phyloP scores from a whole-genome alignment of 495 filamentous ascomycete genomes.

The Neurospora sp. region DNA sequence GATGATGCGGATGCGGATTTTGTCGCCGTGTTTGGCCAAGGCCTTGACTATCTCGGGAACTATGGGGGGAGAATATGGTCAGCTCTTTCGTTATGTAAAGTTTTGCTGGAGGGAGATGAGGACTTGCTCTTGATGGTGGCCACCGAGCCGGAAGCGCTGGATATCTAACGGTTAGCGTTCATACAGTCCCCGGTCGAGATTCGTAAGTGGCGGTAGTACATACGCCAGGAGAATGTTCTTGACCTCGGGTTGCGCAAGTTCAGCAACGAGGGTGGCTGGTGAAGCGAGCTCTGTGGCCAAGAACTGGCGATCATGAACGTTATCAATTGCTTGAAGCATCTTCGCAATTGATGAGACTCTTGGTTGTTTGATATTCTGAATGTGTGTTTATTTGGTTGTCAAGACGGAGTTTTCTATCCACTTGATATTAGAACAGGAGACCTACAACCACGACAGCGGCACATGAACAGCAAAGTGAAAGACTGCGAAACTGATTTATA shows the following conservation, averaged over 20 bases:
- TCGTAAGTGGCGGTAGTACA: not conserved
- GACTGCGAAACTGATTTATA: not conserved
- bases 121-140: slow-evolving; percentile 66
- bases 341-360: not conserved
- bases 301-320: not conserved
- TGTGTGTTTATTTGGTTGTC: not conserved
- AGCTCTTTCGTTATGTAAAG: not conserved
- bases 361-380: not conserved
- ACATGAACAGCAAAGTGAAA: not conserved
- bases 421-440: not conserved
- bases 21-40: slow-evolving; percentile 40
- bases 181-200: not conserved
- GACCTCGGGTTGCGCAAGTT: not conserved
- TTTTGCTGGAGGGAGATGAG: not conserved
- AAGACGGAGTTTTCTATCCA: not conserved
- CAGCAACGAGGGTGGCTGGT: not conserved
- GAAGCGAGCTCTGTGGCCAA: not conserved
- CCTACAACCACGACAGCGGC: not conserved
- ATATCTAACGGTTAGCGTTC: not conserved
- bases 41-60: slow-evolving; percentile 58
- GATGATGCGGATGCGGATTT: slow-evolving; percentile 68
- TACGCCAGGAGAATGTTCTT: not conserved
- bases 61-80: not conserved
- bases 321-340: not conserved
- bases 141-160: slow-evolving; percentile 41